A percentile compares a stretch with the other conserved stretches of the same genome.
These are phyloP conservation scores for Trichosporon sp. DNA, from an alignment of 1,284 basidiomycete species.

Conservation along the genomic window DNA sequence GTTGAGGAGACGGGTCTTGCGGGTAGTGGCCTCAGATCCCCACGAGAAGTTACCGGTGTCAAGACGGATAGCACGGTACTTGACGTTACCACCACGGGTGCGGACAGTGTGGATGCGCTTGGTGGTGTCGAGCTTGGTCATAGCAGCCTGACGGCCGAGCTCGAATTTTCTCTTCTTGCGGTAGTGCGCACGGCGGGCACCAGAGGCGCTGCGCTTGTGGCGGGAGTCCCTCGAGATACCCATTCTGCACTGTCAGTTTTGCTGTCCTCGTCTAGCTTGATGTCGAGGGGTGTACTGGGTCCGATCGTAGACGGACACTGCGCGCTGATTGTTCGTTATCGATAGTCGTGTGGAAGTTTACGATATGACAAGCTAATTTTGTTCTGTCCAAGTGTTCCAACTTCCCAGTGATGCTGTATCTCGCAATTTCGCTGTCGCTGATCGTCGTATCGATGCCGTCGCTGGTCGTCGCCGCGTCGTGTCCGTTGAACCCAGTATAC, in stretches of 20 bases:
- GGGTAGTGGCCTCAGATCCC: slow-evolving; percentile 84
- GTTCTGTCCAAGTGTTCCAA: background rate
- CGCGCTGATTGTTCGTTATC: background rate
- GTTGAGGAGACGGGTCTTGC: slow-evolving; percentile 88
- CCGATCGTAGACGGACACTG: background rate
- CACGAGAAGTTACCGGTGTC: slow-evolving; percentile 95
- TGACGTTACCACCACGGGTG: slow-evolving; percentile 85
- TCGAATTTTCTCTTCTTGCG: slow-evolving; percentile 99
- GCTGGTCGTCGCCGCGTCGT: background rate
- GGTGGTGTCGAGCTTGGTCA: slow-evolving; percentile 78
- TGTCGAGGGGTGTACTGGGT: background rate
- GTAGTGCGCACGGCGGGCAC: slow-evolving; percentile 82
- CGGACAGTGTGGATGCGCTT: slow-evolving; percentile 92
- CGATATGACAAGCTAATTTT: background rate
- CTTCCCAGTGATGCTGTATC: too few relatives aligned
- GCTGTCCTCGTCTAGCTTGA: background rate
- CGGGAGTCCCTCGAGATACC: slow-evolving; percentile 92
- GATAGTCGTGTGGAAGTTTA: background rate
- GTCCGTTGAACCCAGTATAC: background rate
- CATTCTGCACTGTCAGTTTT: slow-evolving; percentile 25
- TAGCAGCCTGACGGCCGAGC: slow-evolving; percentile 91
- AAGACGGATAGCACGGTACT: slow-evolving; percentile 88
- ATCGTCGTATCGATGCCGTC: background rate
- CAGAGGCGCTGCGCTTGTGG: slow-evolving; percentile 89
- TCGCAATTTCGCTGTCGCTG: background rate